phyloP scores from a whole-genome alignment of 176 grass and related monocot genomes.

The Musa beccarii region DNA sequence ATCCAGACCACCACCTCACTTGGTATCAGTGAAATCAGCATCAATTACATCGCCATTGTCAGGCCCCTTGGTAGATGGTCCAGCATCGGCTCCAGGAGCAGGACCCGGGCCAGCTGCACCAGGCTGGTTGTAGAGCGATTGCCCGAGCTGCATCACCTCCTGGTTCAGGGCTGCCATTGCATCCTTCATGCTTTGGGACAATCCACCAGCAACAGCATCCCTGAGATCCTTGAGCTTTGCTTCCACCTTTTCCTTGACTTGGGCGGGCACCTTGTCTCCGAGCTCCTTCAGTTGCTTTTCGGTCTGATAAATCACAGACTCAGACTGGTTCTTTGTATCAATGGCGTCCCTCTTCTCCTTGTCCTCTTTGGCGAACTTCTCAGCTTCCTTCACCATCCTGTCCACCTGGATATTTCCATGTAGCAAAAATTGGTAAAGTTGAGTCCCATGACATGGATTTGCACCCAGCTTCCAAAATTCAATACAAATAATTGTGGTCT shows the following conservation, averaged over 20 bases:
- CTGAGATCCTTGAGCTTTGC: constrained; percentile 67
- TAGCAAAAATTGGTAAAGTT: too few relatives aligned
- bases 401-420: constrained; percentile 48
- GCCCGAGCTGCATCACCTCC: constrained; percentile 92
- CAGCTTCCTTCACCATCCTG: constrained; percentile 84
- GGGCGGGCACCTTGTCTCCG: constrained; percentile 68
- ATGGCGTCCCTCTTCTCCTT: constrained; percentile 95
- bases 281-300: constrained; percentile 96
- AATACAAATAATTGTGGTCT: too few relatives aligned
- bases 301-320: constrained; percentile 83
- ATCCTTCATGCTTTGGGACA: constrained; percentile 66
- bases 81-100: constrained; percentile 37
- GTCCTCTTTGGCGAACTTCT: constrained; percentile 91
- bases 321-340: constrained; percentile 90
- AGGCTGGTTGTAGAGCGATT: constrained; percentile 81
- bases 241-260: constrained; percentile 82
- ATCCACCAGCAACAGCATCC: constrained; percentile 59
- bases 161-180: constrained; percentile 81
- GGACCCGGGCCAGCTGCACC: constrained; percentile 22
- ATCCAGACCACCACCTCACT: constrained; percentile 8
- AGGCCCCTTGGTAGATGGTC: constrained; percentile 34
- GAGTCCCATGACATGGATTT: neutral
- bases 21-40: constrained; percentile 80
- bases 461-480: neutral
- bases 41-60: constrained; percentile 79